A percentile compares a stretch with the other conserved stretches of the same genome.
Conservation (phyloP, 768 basidiomycete species). For the Lactarius quietus region DNA sequence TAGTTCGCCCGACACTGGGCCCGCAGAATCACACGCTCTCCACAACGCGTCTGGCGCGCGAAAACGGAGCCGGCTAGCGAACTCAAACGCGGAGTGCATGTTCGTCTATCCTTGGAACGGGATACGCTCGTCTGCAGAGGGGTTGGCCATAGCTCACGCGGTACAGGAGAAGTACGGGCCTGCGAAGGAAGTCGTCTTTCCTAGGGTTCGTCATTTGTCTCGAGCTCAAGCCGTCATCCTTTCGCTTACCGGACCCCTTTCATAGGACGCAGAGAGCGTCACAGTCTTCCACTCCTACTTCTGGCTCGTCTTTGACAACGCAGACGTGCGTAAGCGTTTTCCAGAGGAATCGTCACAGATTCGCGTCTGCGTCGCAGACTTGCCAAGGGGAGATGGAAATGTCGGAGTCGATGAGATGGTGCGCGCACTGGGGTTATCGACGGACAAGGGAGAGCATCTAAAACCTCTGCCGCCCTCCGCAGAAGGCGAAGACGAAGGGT, state of each 20-base stretch:
- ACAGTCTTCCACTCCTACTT: slow-evolving; percentile 11
- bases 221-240: not conserved
- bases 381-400: slow-evolving; percentile 13
- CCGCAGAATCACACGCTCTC: not conserved
- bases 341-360: not conserved
- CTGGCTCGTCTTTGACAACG: slow-evolving; percentile 20
- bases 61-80: not conserved
- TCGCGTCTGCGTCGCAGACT: slow-evolving; percentile 5
- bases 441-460: not conserved
- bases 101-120: slow-evolving; percentile 5
- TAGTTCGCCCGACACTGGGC: not conserved
- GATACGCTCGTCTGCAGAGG: slow-evolving; percentile 20
- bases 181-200: slow-evolving; percentile 17
- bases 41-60: no score
- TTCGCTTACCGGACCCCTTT: not conserved
- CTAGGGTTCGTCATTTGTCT: slow-evolving; percentile 13
- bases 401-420: slow-evolving; percentile 23
- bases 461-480: not conserved
- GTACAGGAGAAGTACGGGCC: slow-evolving; percentile 22
- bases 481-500: not conserved
- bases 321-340: slow-evolving; percentile 3
- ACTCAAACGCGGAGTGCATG: slow-evolving; percentile 6
- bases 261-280: slow-evolving; percentile 4
- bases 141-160: slow-evolving; percentile 15
- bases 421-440: slow-evolving; percentile 5